Percentiles rank a stretch among this genome's conserved stretches.
Conservation (phyloP, 768 basidiomycete genomes). For the Suillus fuscotomentosus region DNA sequence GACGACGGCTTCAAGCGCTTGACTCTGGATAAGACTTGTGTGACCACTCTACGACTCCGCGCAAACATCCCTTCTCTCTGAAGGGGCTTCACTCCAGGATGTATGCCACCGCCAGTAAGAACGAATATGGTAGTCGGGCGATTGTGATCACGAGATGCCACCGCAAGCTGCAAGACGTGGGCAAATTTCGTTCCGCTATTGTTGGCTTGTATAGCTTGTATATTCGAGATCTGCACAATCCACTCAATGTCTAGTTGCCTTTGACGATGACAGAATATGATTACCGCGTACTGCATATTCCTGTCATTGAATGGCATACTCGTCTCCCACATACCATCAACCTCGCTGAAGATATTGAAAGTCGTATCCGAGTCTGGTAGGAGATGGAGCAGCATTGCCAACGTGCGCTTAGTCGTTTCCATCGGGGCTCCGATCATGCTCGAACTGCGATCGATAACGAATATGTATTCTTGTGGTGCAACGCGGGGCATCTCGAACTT, state of each 20-base stretch:
- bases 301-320: conserved; percentile 32
- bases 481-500: conserved; percentile 44
- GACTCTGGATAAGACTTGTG: neutral
- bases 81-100: neutral
- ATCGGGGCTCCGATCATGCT: conserved; percentile 48
- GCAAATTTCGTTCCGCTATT: conserved; percentile 51
- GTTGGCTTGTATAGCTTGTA: conserved; percentile 40
- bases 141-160: conserved; percentile 30
- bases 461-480: conserved; percentile 53
- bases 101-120: conserved; percentile 56
- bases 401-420: conserved; percentile 44
- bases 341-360: conserved; percentile 50
- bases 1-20: neutral
- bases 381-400: conserved; percentile 47
- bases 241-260: conserved; percentile 10
- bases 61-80: neutral
- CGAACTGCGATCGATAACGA: conserved; percentile 58
- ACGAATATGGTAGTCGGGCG: conserved; percentile 52
- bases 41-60: neutral
- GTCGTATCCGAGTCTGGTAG: conserved; percentile 40
- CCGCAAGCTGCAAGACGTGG: conserved; percentile 37
- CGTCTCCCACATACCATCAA: conserved; percentile 32
- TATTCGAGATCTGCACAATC: conserved; percentile 35
- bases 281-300: conserved; percentile 38
- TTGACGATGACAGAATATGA: neutral